Conservation (phyloP, 2,329 filamentous ascomycete species). For the Cercospora sp. region DNA sequence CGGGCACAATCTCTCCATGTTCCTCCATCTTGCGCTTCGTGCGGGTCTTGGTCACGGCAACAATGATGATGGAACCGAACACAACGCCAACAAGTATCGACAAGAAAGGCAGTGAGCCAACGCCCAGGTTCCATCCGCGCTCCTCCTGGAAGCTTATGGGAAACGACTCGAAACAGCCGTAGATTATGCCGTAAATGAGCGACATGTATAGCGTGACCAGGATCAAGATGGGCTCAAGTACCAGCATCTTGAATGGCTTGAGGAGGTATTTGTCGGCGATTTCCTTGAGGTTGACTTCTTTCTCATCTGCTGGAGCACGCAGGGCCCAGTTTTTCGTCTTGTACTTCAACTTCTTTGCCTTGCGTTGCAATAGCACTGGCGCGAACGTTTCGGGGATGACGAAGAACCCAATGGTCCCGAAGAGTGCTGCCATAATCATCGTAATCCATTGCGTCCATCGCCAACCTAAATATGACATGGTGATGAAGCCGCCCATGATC, state of each 20-base stretch:
- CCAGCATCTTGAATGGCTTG: constrained; percentile 37
- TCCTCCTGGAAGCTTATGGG: constrained; percentile 35
- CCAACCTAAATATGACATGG: constrained; percentile 33
- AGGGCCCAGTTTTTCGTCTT: constrained; percentile 44
- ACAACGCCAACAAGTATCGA: constrained; percentile 31
- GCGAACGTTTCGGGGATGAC: constrained; percentile 55
- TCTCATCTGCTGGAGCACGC: constrained; percentile 42
- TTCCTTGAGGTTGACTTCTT: constrained; percentile 45
- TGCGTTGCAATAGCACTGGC: constrained; percentile 41
- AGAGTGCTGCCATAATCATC: constrained; percentile 45
- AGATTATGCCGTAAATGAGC: constrained; percentile 36
- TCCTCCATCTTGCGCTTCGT: constrained; percentile 25
- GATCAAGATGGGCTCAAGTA: constrained; percentile 52
- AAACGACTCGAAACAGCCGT: constrained; percentile 35
- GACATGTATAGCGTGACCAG: constrained; percentile 43
- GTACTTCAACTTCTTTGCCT: constrained; percentile 58
- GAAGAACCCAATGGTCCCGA: constrained; percentile 47
- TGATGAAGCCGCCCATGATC: constrained; percentile 35
- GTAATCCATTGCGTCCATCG: constrained; percentile 35
- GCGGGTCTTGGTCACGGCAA: constrained; percentile 28
- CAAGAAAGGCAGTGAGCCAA: constrained; percentile 32
- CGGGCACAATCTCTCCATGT: constrained; percentile 38
- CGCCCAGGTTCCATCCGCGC: constrained; percentile 30
- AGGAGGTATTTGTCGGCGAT: constrained; percentile 58
- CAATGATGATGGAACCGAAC: constrained; percentile 26